A percentile compares a stretch with the other conserved stretches of the same genome.
These are phyloP conservation scores for Oenanthe javanica DNA, from an alignment of 140 eudicot genomes.

Conservation along the genomic window DNA sequence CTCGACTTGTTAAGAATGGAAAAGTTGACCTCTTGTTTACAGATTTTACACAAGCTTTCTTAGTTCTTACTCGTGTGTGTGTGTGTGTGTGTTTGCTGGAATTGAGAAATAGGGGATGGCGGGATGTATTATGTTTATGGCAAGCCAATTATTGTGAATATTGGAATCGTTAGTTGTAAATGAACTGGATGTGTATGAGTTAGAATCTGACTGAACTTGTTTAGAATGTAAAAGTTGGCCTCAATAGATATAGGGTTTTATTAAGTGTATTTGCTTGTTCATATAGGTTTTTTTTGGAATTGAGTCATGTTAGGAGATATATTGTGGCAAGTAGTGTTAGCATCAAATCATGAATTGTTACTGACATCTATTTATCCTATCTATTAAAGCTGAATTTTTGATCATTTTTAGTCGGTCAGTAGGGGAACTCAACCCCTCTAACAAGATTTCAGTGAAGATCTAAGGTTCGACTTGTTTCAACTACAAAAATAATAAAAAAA, in stretches of 20 bases:
- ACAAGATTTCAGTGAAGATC: too few species aligned
- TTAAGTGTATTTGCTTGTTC: background rate
- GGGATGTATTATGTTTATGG: background rate
- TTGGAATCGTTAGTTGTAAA: background rate
- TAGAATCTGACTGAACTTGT: background rate
- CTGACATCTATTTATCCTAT: too few species aligned
- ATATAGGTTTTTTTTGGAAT: background rate
- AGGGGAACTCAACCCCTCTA: too few species aligned
- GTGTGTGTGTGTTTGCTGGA: background rate
- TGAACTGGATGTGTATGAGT: background rate
- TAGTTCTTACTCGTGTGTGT: background rate
- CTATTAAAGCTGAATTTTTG: background rate
- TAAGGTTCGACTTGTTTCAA: too few species aligned
- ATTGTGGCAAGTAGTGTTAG: background rate
- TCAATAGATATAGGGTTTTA: too few species aligned
- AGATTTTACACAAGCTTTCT: background rate
- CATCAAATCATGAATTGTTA: background rate
- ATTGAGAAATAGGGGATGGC: background rate
- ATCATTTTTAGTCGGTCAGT: too few species aligned
- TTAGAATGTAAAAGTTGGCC: background rate
- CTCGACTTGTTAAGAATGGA: background rate
- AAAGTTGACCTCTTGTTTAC: background rate
- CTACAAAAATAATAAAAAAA: too few species aligned
- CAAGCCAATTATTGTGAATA: background rate
- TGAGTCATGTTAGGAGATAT: background rate